A percentile compares a stretch with the other conserved stretches of the same genome.
phyloP scores from a whole-genome alignment of 108 stramenopile species.

The Licmophora abbreviata region DNA sequence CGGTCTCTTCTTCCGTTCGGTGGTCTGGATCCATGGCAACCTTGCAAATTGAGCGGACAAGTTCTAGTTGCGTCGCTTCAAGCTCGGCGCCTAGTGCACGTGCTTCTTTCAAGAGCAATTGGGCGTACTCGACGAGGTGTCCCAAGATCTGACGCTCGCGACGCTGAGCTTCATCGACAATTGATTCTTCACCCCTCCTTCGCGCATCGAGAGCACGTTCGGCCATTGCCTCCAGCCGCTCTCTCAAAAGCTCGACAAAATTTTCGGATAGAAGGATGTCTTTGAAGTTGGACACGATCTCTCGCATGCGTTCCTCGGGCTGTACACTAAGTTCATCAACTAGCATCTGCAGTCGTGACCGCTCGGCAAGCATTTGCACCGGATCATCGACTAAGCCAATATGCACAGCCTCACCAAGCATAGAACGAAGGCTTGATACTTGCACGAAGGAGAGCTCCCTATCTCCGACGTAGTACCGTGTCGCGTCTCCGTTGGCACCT shows the following conservation, averaged over 20 bases:
- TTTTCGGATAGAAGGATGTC: slow-evolving; percentile 80
- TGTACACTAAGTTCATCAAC: slow-evolving; percentile 67
- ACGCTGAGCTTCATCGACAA: slow-evolving; percentile 5
- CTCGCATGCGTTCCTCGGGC: slow-evolving; percentile 71
- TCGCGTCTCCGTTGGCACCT: slow-evolving; percentile 12
- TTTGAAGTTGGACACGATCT: slow-evolving; percentile 71
- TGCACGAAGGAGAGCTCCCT: slow-evolving; percentile 43
- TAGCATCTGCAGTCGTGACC: slow-evolving; percentile 59
- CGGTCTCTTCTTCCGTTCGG: slow-evolving; percentile 72
- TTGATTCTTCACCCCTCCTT: slow-evolving; percentile 16
- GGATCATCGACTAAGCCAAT: slow-evolving; percentile 73
- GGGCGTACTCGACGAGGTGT: slow-evolving; percentile 57
- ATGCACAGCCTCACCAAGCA: slow-evolving; percentile 50
- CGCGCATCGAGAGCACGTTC: slow-evolving; percentile 55
- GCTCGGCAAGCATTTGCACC: slow-evolving; percentile 38
- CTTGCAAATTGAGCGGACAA: slow-evolving; percentile 79
- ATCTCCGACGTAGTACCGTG: slow-evolving; percentile 48
- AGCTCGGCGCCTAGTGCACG: slow-evolving; percentile 72
- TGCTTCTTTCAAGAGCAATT: slow-evolving; percentile 66
- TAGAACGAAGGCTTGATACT: slow-evolving; percentile 48
- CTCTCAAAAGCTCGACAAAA: slow-evolving; percentile 54
- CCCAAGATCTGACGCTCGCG: slow-evolving; percentile 62
- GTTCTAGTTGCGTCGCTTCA: slow-evolving; percentile 76
- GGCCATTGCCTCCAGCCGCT: slow-evolving; percentile 53
- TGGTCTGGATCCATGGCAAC: slow-evolving; percentile 85